phyloP scores from a whole-genome alignment of 2,329 filamentous ascomycete species.

The Fusarium zealandicum region DNA sequence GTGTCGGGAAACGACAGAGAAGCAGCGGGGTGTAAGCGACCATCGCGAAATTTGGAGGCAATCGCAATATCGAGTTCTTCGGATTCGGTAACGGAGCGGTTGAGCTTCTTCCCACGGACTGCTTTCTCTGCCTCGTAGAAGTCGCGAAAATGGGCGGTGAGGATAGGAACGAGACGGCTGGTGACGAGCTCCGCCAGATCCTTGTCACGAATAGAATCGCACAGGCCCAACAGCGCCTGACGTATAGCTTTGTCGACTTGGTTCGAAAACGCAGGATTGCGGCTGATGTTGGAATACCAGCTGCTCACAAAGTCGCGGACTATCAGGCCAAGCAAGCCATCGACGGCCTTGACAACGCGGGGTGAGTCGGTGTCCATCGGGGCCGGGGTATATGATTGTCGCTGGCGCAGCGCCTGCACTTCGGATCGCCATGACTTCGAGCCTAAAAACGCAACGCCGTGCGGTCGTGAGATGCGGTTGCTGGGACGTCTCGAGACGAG shows the following conservation, averaged over 20 bases:
- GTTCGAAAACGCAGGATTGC: conserved; percentile 79
- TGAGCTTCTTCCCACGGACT: conserved; percentile 86
- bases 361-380: conserved; percentile 79
- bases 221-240: conserved; percentile 72
- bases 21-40: conserved; percentile 86
- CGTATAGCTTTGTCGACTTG: conserved; percentile 86
- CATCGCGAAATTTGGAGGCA: conserved; percentile 90
- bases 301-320: conserved; percentile 83
- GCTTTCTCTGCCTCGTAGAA: conserved; percentile 89
- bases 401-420: conserved; percentile 68
- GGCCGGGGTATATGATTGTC: conserved; percentile 70
- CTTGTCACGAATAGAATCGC: conserved; percentile 74
- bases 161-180: conserved; percentile 81
- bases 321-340: conserved; percentile 78
- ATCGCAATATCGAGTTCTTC: conserved; percentile 96
- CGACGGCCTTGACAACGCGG: conserved; percentile 79
- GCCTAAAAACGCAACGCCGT: conserved; percentile 66
- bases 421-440: conserved; percentile 74
- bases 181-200: conserved; percentile 87
- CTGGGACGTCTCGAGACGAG: conserved; percentile 58
- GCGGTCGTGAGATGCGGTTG: conserved; percentile 51
- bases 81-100: conserved; percentile 90
- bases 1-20: conserved; percentile 84
- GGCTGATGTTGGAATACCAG: conserved; percentile 90
- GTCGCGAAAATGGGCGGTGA: conserved; percentile 88